phyloP scores from a whole-genome alignment of 306 rosid species.

The Corylus heterophylla region DNA sequence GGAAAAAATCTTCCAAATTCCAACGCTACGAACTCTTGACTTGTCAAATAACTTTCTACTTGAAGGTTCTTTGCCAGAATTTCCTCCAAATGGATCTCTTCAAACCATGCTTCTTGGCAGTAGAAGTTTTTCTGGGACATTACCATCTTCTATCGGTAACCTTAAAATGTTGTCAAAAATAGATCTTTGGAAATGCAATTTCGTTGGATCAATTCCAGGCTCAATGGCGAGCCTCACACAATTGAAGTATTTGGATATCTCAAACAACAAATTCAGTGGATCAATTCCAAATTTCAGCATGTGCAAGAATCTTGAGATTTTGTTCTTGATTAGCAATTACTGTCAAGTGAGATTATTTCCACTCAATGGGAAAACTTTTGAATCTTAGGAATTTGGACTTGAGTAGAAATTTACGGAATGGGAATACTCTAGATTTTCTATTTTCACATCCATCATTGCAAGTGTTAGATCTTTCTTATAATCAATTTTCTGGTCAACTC shows the following conservation, averaged over 20 bases:
- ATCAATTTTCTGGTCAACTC: slow-evolving; percentile 3
- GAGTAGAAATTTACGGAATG: background rate
- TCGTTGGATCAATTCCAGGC: slow-evolving; percentile 33
- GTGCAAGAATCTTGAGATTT: slow-evolving; percentile 17
- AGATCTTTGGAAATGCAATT: slow-evolving; percentile 15
- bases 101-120: no score
- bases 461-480: background rate
- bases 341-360: background rate
- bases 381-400: background rate
- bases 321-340: no score
- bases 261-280: slow-evolving; percentile 34
- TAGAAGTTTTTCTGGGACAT: no score
- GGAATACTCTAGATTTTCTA: background rate
- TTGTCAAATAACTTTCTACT: slow-evolving; percentile 30
- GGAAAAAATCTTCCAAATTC: slow-evolving; percentile 23
- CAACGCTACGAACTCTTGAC: slow-evolving; percentile 27
- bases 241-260: slow-evolving; percentile 32
- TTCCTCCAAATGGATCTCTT: no score
- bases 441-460: background rate
- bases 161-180: no score
- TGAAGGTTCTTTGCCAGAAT: no score
- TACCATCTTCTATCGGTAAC: no score
- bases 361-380: background rate
- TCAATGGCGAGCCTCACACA: slow-evolving; percentile 31
- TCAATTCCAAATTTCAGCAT: slow-evolving; percentile 35